Evolutionary conservation across 768 basidiomycete species (phyloP).

Genomic region (Trametes cinnabarina): DNA sequence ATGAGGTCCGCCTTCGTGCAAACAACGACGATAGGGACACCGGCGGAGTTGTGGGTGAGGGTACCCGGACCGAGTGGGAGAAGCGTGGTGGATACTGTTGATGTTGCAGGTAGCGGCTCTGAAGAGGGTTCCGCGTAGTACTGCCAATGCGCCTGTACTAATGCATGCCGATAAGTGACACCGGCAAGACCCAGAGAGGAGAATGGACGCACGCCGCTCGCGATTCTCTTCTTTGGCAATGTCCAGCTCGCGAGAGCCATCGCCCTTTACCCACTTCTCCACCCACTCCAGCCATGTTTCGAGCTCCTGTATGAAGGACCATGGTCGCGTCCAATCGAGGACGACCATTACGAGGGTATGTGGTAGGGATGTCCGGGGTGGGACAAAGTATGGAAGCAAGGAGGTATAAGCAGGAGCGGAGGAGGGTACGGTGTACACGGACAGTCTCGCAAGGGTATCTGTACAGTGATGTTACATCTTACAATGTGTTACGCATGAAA

Average conservation of each 20-base stretch:
- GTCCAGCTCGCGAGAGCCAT: slow-evolving; percentile 66
- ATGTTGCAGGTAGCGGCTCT: slow-evolving; percentile 60
- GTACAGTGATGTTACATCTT: slow-evolving; percentile 10
- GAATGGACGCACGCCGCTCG: slow-evolving; percentile 61
- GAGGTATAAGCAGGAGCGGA: slow-evolving; percentile 67
- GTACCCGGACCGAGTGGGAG: slow-evolving; percentile 84
- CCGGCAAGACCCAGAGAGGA: neutral
- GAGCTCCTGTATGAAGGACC: slow-evolving; percentile 85
- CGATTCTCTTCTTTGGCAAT: slow-evolving; percentile 77
- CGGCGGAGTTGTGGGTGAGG: slow-evolving; percentile 81
- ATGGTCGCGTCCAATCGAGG: slow-evolving; percentile 94
- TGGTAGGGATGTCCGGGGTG: slow-evolving; percentile 61
- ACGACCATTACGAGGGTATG: slow-evolving; percentile 81
- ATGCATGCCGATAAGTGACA: too few relatives aligned
- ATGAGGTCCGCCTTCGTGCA: slow-evolving; percentile 94
- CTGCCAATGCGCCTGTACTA: slow-evolving; percentile 87
- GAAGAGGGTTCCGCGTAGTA: slow-evolving; percentile 83
- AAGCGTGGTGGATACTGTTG: slow-evolving; percentile 63
- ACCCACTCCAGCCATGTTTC: slow-evolving; percentile 85
- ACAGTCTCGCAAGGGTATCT: slow-evolving; percentile 89
- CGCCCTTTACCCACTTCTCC: slow-evolving; percentile 74
- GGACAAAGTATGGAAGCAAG: slow-evolving; percentile 75
- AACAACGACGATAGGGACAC: slow-evolving; percentile 83
- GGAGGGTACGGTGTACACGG: slow-evolving; percentile 88
- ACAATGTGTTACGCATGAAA: neutral